A percentile compares a stretch with the other conserved stretches of the same genome.
Evolutionary conservation across 2,329 filamentous ascomycete genomes (phyloP).

Genomic region (Sporothrix humicola): DNA sequence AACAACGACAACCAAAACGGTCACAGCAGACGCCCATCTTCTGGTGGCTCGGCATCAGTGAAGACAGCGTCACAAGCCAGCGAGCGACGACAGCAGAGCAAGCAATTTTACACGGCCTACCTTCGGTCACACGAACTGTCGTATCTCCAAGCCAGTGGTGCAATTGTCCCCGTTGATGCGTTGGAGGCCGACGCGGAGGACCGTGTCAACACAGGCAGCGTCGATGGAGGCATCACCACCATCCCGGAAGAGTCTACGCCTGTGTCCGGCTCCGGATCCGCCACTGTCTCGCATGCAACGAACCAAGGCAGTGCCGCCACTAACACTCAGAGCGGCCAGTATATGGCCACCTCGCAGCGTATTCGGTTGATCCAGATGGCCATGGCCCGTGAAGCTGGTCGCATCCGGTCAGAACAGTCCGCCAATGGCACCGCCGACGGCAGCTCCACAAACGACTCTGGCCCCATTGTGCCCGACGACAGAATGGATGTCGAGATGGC

Average conservation of each 20-base stretch:
- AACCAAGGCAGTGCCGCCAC: neutral
- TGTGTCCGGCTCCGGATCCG: neutral
- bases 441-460: neutral
- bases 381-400: constrained; percentile 20
- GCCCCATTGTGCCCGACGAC: neutral
- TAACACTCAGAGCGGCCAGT: neutral
- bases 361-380: constrained; percentile 11
- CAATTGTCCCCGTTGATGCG: neutral
- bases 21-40: neutral
- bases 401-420: neutral
- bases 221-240: neutral
- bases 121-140: neutral
- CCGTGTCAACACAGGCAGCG: neutral
- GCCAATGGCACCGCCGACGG: neutral
- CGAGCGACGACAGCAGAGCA: neutral
- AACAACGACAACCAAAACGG: constrained; percentile 27
- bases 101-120: constrained; percentile 25
- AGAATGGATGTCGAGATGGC: constrained; percentile 20
- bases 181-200: constrained; percentile 27
- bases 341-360: constrained; percentile 14
- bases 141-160: constrained; percentile 29
- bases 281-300: neutral
- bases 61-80: neutral
- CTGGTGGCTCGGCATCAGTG: neutral
- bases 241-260: neutral